Conservation (phyloP, 345 rosid genomes). For the Euphorbia lathyris region DNA sequence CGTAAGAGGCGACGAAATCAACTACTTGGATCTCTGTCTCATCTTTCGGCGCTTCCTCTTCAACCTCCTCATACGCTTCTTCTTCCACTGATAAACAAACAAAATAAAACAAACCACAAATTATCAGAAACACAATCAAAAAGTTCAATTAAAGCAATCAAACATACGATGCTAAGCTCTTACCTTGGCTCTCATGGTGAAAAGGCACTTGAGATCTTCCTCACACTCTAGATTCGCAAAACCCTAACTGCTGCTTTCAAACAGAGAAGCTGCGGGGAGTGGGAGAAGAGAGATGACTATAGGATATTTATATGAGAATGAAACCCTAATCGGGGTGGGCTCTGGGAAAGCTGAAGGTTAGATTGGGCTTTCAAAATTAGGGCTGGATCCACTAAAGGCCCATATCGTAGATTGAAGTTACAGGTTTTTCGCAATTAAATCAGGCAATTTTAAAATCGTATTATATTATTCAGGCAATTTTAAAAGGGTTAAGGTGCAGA, state of each 20-base stretch:
- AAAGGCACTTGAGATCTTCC: neutral
- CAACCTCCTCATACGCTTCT: constrained; percentile 99
- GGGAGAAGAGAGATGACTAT: neutral
- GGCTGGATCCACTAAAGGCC: neutral
- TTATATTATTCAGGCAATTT: too few species aligned
- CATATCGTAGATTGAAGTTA: neutral
- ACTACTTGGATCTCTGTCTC: constrained; percentile 98
- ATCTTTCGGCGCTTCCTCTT: constrained; percentile 99
- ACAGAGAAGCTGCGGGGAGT: constrained; percentile 15
- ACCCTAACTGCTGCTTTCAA: constrained; percentile 14
- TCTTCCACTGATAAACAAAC: constrained; percentile 70
- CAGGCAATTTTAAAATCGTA: too few species aligned
- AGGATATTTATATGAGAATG: neutral
- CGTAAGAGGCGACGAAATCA: neutral
- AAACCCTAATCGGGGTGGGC: constrained; percentile 21
- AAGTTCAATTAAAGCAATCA: neutral
- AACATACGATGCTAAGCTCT: neutral
- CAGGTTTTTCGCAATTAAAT: too few species aligned
- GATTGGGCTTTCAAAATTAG: neutral
- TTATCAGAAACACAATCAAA: neutral
- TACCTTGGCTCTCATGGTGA: constrained; percentile 91
- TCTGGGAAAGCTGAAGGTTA: neutral
- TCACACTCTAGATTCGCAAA: constrained; percentile 6
- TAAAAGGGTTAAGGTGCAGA: too few species aligned
- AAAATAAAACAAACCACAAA: neutral